Evolutionary conservation across 2,329 filamentous ascomycete species (phyloP), one percentile per base, ranked within the genome.

Genomic region (Ilyonectria robusta): DNA sequence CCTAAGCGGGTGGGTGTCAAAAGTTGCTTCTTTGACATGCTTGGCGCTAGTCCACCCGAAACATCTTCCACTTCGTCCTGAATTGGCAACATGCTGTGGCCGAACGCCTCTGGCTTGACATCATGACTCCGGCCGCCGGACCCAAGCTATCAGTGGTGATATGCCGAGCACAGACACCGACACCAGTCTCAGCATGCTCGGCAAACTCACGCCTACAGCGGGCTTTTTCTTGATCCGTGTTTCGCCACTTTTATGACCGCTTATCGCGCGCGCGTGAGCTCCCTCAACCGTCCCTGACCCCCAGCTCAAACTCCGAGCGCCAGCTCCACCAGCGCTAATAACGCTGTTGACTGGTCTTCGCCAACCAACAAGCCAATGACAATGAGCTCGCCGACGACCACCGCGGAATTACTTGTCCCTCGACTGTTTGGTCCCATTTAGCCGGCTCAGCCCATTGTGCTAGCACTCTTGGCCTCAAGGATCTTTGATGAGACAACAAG

Each of bases 281-380:
- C 53, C 33, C 26, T 54, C 57, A 60, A 44, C 40, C 33, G 13
- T 37, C 37, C 37, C 35, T 65, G 42, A 57, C 50, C 62, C 62
- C 62, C 31, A 59, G 44, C 42, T 59, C 31, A 50, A 54, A 33
- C 58, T 51, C 57, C 51, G 37, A 51, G 54, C 59, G 63, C 48
- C 21, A 63, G 40, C 59, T 66, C 72, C 72, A 70, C 69, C 17
- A 26, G 29, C 65, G 37, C 69, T 70, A 70, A 59, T 54, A 59
- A 51, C 26, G 56, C 62, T 13, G 47, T 35, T 65, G 31, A 42
- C 56, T 33, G 44, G 55, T 26, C 19, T 44, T 63, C 56, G 54
- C 19, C 58, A 37, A 62, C 44, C 53, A 33, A 62, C 58, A 21
- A 19, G 59, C 59, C 58, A 66, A 62, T 62, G 21, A 47, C 19